Percentiles rank a stretch among this genome's conserved stretches.
phyloP scores from a whole-genome alignment of 805 yeast species.

The Teunomyces tritomae region DNA sequence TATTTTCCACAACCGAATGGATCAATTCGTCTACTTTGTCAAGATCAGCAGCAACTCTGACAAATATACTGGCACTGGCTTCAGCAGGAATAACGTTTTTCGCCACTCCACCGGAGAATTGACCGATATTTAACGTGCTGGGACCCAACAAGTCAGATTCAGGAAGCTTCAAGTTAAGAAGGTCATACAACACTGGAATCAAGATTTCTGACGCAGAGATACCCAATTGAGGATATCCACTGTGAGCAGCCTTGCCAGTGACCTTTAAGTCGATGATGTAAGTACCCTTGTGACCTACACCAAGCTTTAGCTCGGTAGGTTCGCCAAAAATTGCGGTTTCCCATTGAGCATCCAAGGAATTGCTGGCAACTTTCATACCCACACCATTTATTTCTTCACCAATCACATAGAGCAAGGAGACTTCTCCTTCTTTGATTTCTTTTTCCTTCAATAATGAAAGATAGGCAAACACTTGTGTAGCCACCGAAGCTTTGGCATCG shows the following conservation, averaged over 20 bases:
- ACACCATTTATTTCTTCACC: constrained; percentile 68
- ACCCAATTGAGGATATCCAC: constrained; percentile 71
- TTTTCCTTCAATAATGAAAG: constrained; percentile 42
- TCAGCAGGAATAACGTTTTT: constrained; percentile 62
- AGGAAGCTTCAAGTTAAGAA: constrained; percentile 48
- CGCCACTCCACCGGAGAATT: constrained; percentile 60
- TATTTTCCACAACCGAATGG: constrained; percentile 28
- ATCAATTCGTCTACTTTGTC: constrained; percentile 37
- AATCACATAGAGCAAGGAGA: constrained; percentile 59
- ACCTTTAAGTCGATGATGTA: constrained; percentile 41
- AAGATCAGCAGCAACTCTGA: constrained; percentile 53
- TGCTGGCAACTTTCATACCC: constrained; percentile 54
- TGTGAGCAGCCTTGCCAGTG: constrained; percentile 61
- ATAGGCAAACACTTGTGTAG: constrained; percentile 57
- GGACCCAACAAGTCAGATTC: constrained; percentile 52
- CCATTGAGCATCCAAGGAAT: constrained; percentile 46
- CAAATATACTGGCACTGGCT: constrained; percentile 47
- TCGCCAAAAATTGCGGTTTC: constrained; percentile 68
- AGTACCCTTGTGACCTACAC: constrained; percentile 68
- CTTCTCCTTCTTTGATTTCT: constrained; percentile 50
- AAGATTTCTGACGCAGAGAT: constrained; percentile 58
- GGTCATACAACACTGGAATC: constrained; percentile 47
- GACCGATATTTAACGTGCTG: constrained; percentile 61
- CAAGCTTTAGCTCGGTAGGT: constrained; percentile 68
- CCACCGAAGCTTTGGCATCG: constrained; percentile 73